Evolutionary conservation across 345 rosid species (phyloP).

Genomic region (Salix brachista): DNA sequence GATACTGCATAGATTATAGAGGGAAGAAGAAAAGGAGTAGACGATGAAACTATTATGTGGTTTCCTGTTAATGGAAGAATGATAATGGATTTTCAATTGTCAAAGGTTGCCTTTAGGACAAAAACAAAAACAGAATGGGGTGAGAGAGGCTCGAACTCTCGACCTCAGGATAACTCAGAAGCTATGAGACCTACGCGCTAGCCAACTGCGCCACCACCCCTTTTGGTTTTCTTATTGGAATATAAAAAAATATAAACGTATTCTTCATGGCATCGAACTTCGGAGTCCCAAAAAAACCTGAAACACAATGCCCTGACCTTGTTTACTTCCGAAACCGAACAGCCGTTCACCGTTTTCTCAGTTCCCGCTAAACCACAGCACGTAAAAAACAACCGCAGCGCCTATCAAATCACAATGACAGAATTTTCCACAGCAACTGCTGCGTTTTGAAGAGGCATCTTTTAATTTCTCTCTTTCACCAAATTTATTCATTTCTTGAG

Average conservation of each 20-base stretch:
- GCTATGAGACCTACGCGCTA: constrained; percentile 50
- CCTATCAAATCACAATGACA: not conserved
- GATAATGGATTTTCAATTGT: too few species aligned
- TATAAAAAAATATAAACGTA: fast-evolving
- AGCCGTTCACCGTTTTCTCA: constrained; percentile 15
- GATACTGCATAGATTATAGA: too few species aligned
- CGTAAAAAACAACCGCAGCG: not conserved
- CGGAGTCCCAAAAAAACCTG: not conserved
- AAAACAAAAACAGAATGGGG: not conserved
- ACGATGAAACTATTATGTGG: too few species aligned
- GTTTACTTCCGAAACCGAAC: constrained; percentile 14
- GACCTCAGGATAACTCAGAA: constrained; percentile 41
- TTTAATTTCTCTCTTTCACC: not conserved
- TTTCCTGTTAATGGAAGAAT: too few species aligned
- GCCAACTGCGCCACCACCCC: constrained; percentile 59
- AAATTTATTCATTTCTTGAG: not conserved
- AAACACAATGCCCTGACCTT: not conserved
- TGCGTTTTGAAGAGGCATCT: constrained; percentile 6
- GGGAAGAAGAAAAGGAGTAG: too few species aligned
- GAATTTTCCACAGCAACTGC: not conserved
- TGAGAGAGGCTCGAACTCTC: constrained; percentile 51
- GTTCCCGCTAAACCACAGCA: not conserved
- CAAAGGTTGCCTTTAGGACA: too few species aligned
- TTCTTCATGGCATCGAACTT: not conserved
- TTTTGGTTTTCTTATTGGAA: fast-evolving